Evolutionary conservation across 2,329 filamentous ascomycete species (phyloP), one percentile per base, ranked within the genome.

Genomic region (Myriosclerotinia curreyana): DNA sequence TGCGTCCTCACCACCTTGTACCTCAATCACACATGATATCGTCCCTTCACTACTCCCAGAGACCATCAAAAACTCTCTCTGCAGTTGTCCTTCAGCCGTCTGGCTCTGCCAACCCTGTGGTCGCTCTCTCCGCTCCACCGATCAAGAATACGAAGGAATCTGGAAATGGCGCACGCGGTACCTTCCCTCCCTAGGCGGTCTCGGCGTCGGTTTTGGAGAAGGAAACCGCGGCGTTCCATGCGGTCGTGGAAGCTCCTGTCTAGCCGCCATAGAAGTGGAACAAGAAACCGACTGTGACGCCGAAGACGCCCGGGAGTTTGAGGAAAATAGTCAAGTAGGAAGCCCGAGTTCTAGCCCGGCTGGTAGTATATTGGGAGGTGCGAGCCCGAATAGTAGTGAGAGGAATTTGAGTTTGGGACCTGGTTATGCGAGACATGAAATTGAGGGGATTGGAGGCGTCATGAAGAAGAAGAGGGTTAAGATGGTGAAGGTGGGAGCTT

Each of bases 111-210:
- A 90, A 68, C 86, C 89, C 1, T 97, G 94, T 70, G 92, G 92
- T 1, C 85, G 88, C 66, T 84, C 85, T 62, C 86, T 96, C 60
- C 81, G 84, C 31, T 81, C 78, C 48, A 79, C 81, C 25, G 85
- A 88, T 69, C 76, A 79, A 60, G 82, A 86, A 64, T 88, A 88
- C 66, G 79, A 81, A 71, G 77, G 81, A 5, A 91, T 93, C 62
- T 97, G 93, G 92, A 89, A 86, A 67, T 97, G 93, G 93, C 87
- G 93, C 59, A 91, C 86, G 49, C 86, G 91, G 31, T 97, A 96
- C 75, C 88, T 88, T 46, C 89, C 91, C 69, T 86, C 91, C 0
- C 89, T 93, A 3, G 87, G 86, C 25, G 91, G 91, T 2, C 81
- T 96, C 0, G 92, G 92, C 31, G 93, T 90, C 0, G 93, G 93